Percentiles rank a stretch among this genome's conserved stretches.
Evolutionary conservation across 441 rosid species (phyloP).

Genomic region (Geranium incanum): DNA sequence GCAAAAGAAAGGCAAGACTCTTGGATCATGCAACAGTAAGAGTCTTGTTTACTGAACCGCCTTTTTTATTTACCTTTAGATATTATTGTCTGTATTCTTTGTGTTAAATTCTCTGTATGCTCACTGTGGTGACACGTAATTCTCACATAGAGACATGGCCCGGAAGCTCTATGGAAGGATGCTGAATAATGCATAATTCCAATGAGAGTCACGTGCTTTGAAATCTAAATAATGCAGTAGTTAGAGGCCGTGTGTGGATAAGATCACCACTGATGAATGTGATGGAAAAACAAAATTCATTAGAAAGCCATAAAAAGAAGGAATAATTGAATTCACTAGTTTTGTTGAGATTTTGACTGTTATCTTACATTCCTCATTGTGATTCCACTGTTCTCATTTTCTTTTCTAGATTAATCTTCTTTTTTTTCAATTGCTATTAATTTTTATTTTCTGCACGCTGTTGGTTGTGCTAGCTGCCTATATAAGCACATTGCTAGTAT

Average conservation of each 20-base stretch:
- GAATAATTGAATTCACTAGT: background rate
- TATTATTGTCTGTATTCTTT: background rate
- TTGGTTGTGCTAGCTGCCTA: background rate
- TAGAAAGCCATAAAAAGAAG: background rate
- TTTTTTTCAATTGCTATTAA: background rate
- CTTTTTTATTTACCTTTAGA: background rate
- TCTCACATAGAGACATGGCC: background rate
- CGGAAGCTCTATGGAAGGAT: background rate
- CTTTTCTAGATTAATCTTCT: background rate
- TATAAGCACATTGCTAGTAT: constrained; percentile 2
- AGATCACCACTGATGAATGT: background rate
- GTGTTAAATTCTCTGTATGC: background rate
- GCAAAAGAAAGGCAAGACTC: background rate
- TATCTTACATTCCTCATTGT: background rate
- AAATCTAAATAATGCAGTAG: background rate
- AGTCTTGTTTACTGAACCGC: background rate
- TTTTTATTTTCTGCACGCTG: background rate
- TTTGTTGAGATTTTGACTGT: background rate
- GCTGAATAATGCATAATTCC: background rate
- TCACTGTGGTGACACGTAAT: background rate
- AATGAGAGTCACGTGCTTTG: background rate
- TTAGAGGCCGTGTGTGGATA: background rate
- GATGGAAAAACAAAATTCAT: background rate
- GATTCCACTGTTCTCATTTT: background rate
- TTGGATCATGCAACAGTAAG: background rate